Base-by-base conservation (phyloP, 192 early-diverging fungal genomes). In the Backusella liffmaniae region DNA sequence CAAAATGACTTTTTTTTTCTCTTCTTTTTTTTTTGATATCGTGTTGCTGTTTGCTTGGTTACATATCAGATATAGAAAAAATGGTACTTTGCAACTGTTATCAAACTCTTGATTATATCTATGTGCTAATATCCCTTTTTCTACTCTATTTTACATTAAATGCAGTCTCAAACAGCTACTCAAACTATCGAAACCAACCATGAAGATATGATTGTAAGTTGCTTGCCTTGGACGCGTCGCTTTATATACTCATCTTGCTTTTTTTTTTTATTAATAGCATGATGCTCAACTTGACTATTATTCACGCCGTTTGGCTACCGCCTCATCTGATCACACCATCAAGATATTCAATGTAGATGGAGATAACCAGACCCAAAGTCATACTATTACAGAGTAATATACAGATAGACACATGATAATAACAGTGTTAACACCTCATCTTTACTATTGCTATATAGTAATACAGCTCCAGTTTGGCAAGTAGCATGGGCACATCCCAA, bases 391-490 rank as follows among this genome's bases (percentile, higher is more conserved):
- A 73, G 93, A 93, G 94, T 96, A 85, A 41, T 35, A 12, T 35
- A 67, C 2, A 67, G 4, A 16, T 0, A 1, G 2, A 26, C 32
- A 66, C 30, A 36, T 21, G 1, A 68, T 7, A 39, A 35, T 32
- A n/a, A n/a, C 5, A 34, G 23, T 5, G 23, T n/a, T 37, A 35
- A 12, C 35, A 26, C 67, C n/a, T 39, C 42, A 49, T 46, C 18
- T 71, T 62, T 29, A 29, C n/a, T 21, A 21, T 70, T n/a, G 18
- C 42, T 65, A 21, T 85, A 73, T 82, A 96, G 94, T 41, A 97
- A 99, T 81, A 92, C 94, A 62, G 97, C 96, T 26, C 98, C 98
- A 4, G 97, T 99, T n/a, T 99, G 98, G 98, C 96, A 97, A 80
- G 94, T 99, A 26, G 88, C 96, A 18, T 99, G 98, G 98, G 96